Base-by-base conservation (phyloP, 345 rosid genomes). In the Psidium guajava region DNA sequence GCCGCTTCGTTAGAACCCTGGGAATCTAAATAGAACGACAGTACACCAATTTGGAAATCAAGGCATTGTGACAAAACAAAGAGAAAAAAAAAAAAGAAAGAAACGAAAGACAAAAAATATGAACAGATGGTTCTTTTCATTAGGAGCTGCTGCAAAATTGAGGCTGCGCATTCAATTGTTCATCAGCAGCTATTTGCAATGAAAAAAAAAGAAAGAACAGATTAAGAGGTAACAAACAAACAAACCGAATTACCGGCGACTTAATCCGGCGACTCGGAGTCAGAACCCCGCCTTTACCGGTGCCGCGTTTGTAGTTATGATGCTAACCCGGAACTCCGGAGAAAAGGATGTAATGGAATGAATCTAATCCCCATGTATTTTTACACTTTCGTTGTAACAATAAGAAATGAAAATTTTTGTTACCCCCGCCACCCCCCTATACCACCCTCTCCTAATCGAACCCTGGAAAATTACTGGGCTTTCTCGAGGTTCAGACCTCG, bases 401-500 rank as follows among this genome's bases (percentile, higher is more conserved):
- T 18, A 49, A 5, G 25, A 47, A 49, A n/a, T 55, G 47, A 56
- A 40, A 20, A 27, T 82, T 82, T 32, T n/a, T n/a, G n/a, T n/a
- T n/a, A n/a, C n/a, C n/a, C n/a, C n/a, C n/a, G n/a, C n/a, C n/a
- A n/a, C n/a, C n/a, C n/a, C n/a, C n/a, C n/a, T n/a, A n/a, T n/a
- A n/a, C n/a, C n/a, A n/a, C n/a, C n/a, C n/a, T n/a, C n/a, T 32
- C 44, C 6, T 18, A 9, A 18, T 20, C 0, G 1, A 10, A 4
- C 44, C 21, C 20, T 3, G 44, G 50, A 47, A 64, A 54, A 54
- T 18, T 54, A 6, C 20, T 2, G 22, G 22, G 56, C 22, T 1
- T 13, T 51, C 2, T 27, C 1, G 1, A 14, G 82, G 42, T 27
- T 84, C 85, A 95, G 27, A 93, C 89, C 84, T 95, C 98, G 4